Evolutionary conservation across 495 filamentous ascomycete genomes (phyloP), one percentile per base, ranked within the genome.

Genomic region (Penicillium robsamsonii): DNA sequence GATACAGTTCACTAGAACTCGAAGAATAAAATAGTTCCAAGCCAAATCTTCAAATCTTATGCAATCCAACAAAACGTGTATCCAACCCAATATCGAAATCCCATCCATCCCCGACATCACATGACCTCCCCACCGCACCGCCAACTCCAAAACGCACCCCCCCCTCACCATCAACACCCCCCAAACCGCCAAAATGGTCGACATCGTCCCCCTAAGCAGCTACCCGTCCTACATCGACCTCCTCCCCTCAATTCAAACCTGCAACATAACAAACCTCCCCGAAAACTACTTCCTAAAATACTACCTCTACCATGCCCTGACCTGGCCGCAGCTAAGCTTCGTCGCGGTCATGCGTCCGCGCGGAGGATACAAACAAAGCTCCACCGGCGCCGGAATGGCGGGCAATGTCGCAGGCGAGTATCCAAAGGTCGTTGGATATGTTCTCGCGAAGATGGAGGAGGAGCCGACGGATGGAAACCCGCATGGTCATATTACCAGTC

Each of bases 261-360:
- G 94, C 62, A 98, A 98, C 79, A 91, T 97, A 71, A 96, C 96
- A 68, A 98, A 98, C 78, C 82, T 98, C 29, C 94, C 94, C 63
- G 94, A 98, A 76, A 98, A 98, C 81, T 98, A 98, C 83, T 97
- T 97, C 75, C 85, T 95, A 75, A 98, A 98, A 83, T 98, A 98
- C 82, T 98, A 98, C 82, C 89, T 98, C 65, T 98, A 98, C 84
- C 94, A 98, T 75, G 94, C 94, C 7, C 84, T 97, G 51, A 94
- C 91, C 49, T 98, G 94, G 94, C 94, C 94, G 9, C 93, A 97
- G 70, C 85, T 97, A 48, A 92, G 87, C 64, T 97, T 91, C 73
- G 94, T 98, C 30, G 94, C 94, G 51, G 93, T 98, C 64, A 92
- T 97, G 71, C 85, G 91, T 15, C 88, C 91, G 12, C 81, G 80